A percentile compares a stretch with the other conserved stretches of the same genome.
phyloP scores from a whole-genome alignment of 2,329 filamentous ascomycete genomes.

The Capronia epimyces region DNA sequence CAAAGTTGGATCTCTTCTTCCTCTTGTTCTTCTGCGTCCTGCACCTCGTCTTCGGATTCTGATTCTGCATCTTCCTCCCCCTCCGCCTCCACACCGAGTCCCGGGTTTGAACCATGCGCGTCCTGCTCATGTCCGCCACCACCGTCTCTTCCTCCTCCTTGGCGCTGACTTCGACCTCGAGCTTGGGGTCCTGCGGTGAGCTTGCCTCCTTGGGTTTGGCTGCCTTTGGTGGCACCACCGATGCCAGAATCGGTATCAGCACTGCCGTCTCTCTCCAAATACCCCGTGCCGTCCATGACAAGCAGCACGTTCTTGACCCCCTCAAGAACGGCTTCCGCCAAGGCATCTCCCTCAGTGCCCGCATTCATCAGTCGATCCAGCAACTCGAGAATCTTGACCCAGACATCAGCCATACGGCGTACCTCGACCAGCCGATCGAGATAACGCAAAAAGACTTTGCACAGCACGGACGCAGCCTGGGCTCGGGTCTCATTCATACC shows the following conservation, averaged over 20 bases:
- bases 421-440: conserved; percentile 76
- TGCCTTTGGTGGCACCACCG: neutral
- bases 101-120: neutral
- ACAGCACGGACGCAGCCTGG: conserved; percentile 82
- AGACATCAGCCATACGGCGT: conserved; percentile 77
- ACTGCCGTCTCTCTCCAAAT: conserved; percentile 48
- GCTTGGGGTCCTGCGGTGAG: neutral
- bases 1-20: conserved; percentile 49
- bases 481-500: conserved; percentile 96
- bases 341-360: conserved; percentile 28
- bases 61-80: neutral
- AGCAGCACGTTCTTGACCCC: conserved; percentile 93
- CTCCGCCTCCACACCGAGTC: no score
- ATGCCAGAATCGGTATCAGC: neutral
- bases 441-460: conserved; percentile 94
- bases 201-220: neutral
- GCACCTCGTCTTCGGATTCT: neutral
- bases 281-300: conserved; percentile 87
- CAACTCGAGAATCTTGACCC: conserved; percentile 85
- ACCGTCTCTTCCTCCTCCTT: neutral
- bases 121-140: neutral
- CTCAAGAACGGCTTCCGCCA: conserved; percentile 94
- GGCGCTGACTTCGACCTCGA: neutral
- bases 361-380: conserved; percentile 93
- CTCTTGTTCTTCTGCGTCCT: neutral